These are phyloP conservation scores for Populus alba DNA, from an alignment of 345 rosid genomes.

Conservation along the genomic window DNA sequence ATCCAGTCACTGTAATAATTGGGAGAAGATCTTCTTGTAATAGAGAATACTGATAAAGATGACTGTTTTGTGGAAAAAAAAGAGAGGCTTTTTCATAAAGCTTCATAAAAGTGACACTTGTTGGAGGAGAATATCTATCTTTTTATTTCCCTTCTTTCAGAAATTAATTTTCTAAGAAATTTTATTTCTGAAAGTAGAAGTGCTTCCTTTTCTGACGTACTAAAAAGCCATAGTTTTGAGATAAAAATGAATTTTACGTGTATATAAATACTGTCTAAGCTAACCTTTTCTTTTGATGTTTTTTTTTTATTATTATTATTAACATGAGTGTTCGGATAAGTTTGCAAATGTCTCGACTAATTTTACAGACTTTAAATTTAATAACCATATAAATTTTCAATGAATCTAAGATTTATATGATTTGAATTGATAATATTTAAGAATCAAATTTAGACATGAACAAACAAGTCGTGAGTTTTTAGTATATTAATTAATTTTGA, in stretches of 20 bases:
- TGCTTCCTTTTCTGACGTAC: constrained; percentile 19
- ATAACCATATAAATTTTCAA: fast-evolving
- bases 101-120: constrained; percentile 15
- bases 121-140: constrained; percentile 16
- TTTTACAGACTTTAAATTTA: fast-evolving
- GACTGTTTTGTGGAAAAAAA: not conserved
- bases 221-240: not conserved
- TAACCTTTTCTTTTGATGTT: not conserved
- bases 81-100: constrained; percentile 4
- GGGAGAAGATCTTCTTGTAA: constrained; percentile 16
- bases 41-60: constrained; percentile 15
- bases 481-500: too few relatives aligned
- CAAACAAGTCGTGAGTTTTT: not conserved
- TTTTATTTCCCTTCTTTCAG: not conserved
- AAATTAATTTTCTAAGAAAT: not conserved
- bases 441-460: not conserved
- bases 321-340: fast-evolving
- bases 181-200: constrained; percentile 9
- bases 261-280: not conserved
- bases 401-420: fast-evolving
- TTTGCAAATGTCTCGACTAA: fast-evolving
- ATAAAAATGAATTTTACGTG: not conserved
- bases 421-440: too few relatives aligned
- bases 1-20: constrained; percentile 23
- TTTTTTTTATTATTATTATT: not conserved